These are phyloP conservation scores for Malassezia psittaci DNA, from an alignment of 1,284 basidiomycete genomes.

Conservation along the genomic window DNA sequence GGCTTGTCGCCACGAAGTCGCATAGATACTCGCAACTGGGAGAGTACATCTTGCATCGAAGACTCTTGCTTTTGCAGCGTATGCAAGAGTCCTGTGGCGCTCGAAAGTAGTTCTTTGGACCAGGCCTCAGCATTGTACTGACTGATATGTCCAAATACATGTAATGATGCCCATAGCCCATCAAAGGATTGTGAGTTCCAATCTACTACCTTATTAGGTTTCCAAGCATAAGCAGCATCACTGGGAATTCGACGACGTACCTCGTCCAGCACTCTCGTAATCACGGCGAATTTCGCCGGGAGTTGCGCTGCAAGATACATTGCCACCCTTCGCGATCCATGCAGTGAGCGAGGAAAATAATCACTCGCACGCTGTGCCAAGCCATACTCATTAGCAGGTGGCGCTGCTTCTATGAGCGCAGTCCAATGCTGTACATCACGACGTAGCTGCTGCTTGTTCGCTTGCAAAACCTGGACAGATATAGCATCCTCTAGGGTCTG, in stretches of 20 bases:
- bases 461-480: background rate
- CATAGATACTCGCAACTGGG: background rate
- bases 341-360: slow-evolving; percentile 3
- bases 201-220: slow-evolving; percentile 28
- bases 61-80: background rate
- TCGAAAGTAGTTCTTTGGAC: background rate
- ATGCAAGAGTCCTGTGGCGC: background rate
- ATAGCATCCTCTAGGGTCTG: background rate
- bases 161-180: slow-evolving; percentile 36
- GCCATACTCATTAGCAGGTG: background rate
- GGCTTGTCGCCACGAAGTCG: slow-evolving; percentile 13
- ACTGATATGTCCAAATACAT: slow-evolving; percentile 21
- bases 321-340: slow-evolving; percentile 1
- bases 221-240: slow-evolving; percentile 19
- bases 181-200: slow-evolving; percentile 30
- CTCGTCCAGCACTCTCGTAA: slow-evolving; percentile 15
- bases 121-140: slow-evolving; percentile 11
- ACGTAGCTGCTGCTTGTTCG: slow-evolving; percentile 6
- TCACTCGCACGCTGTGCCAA: background rate
- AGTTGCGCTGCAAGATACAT: slow-evolving; percentile 12
- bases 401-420: background rate
- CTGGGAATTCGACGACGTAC: slow-evolving; percentile 7
- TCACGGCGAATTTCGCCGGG: slow-evolving; percentile 13
- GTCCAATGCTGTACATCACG: slow-evolving; percentile 3
- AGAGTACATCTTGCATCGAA: background rate